Evolutionary conservation across 1,284 basidiomycete species (phyloP).

Genomic region (Sporisorium iseilematis-ciliati): DNA sequence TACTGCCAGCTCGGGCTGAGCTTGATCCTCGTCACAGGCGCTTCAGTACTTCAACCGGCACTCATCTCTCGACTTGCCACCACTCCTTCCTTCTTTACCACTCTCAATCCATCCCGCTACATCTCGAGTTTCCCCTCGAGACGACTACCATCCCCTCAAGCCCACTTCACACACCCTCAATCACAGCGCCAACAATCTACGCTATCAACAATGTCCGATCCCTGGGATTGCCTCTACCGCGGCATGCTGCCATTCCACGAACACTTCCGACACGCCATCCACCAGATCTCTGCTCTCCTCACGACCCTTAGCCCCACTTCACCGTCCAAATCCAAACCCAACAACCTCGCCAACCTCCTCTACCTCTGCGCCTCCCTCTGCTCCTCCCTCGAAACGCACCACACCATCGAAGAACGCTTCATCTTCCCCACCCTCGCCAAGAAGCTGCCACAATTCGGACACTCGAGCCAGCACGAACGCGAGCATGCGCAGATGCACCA

Average conservation of each 20-base stretch:
- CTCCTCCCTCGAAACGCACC: constrained; percentile 56
- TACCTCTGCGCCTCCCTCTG: constrained; percentile 25
- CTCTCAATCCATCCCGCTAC: not conserved
- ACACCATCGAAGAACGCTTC: constrained; percentile 61
- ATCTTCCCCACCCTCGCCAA: constrained; percentile 62
- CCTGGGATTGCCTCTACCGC: constrained; percentile 48
- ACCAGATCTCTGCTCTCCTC: constrained; percentile 38
- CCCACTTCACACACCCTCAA: not conserved
- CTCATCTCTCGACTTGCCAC: constrained; percentile 7
- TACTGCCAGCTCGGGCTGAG: constrained; percentile 21
- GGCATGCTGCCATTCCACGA: constrained; percentile 60
- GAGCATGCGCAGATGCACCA: constrained; percentile 56
- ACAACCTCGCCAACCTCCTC: constrained; percentile 32
- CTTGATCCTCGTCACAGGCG: constrained; percentile 5
- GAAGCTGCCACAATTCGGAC: constrained; percentile 57
- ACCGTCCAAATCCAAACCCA: constrained; percentile 15
- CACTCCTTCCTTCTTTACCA: not conserved
- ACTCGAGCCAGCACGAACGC: constrained; percentile 39
- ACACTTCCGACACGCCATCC: constrained; percentile 41
- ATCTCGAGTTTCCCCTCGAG: not conserved
- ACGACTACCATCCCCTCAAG: too few species aligned
- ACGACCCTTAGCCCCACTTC: constrained; percentile 11
- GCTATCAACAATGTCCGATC: constrained; percentile 33
- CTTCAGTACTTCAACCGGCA: not conserved
- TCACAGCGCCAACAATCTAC: not conserved